Evolutionary conservation across 1,139 yeast genomes (phyloP).

Genomic region (Yamadazyma siamensis): DNA sequence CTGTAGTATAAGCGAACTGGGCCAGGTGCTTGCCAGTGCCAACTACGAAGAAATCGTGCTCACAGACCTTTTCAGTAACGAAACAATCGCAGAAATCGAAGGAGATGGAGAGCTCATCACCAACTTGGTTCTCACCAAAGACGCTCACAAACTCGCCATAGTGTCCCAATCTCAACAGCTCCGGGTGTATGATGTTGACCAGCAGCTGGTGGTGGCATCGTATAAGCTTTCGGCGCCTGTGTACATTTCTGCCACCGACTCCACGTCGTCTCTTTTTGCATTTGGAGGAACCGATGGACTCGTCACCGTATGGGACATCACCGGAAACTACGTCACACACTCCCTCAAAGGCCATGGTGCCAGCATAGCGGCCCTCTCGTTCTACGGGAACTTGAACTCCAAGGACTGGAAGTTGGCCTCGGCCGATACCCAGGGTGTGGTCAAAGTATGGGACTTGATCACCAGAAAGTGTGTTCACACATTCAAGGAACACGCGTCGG

Average conservation of each 20-base stretch:
- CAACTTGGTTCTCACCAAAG: constrained; percentile 70
- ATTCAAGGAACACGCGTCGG: constrained; percentile 73
- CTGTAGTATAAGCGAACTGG: constrained; percentile 67
- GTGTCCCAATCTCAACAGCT: constrained; percentile 85
- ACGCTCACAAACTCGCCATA: constrained; percentile 65
- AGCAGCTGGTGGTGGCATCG: constrained; percentile 47
- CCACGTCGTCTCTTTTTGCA: constrained; percentile 81
- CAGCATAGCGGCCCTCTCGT: constrained; percentile 74
- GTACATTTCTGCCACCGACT: constrained; percentile 71
- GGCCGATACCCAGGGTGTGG: constrained; percentile 85
- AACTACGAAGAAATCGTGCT: constrained; percentile 70
- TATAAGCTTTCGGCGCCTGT: constrained; percentile 74
- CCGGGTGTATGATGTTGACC: constrained; percentile 53
- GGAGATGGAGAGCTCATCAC: constrained; percentile 89
- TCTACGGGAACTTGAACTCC: constrained; percentile 70
- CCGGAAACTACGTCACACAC: constrained; percentile 85
- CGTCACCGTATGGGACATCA: constrained; percentile 89
- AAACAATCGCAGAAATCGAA: constrained; percentile 57
- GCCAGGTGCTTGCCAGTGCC: constrained; percentile 74
- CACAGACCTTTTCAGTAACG: constrained; percentile 58
- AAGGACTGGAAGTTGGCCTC: constrained; percentile 76
- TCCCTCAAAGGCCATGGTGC: constrained; percentile 92
- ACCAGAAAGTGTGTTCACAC: constrained; percentile 65
- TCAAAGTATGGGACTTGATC: constrained; percentile 88
- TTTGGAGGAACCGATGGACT: constrained; percentile 96